Evolutionary conservation across 106 monocot species (phyloP).

Genomic region (Gastrodia elata): DNA sequence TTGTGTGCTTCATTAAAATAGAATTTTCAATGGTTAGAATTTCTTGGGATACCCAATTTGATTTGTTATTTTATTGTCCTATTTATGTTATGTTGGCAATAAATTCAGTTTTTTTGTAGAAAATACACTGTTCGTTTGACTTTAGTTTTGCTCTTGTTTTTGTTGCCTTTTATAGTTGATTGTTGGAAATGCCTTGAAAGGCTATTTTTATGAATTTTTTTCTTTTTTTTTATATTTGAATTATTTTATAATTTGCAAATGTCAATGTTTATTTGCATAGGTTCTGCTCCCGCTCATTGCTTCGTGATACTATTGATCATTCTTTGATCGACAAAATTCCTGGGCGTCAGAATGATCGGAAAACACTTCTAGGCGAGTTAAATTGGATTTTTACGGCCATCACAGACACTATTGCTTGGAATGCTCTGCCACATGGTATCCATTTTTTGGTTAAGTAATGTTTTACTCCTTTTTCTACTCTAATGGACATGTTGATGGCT

Average conservation of each 20-base stretch:
- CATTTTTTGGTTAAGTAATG: neutral
- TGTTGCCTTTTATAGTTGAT: neutral
- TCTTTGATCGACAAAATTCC: constrained; percentile 85
- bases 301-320: constrained; percentile 62
- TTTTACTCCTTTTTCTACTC: constrained; percentile 3
- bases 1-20: neutral
- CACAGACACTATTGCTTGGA: constrained; percentile 99
- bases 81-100: neutral
- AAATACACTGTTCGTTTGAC: neutral
- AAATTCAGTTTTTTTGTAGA: neutral
- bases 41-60: neutral
- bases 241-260: constrained; percentile 6
- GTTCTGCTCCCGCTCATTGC: constrained; percentile 80
- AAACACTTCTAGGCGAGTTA: constrained; percentile 90
- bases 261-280: constrained; percentile 26
- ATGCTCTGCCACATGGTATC: constrained; percentile 88
- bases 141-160: constrained; percentile 2
- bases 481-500: neutral
- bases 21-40: neutral
- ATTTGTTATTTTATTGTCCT: neutral
- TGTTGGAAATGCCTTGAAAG: neutral
- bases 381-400: constrained; percentile 99
- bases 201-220: neutral
- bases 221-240: too few relatives aligned
- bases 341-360: constrained; percentile 95